phyloP scores from a whole-genome alignment of 805 yeast genomes.

The Candida silvatica region DNA sequence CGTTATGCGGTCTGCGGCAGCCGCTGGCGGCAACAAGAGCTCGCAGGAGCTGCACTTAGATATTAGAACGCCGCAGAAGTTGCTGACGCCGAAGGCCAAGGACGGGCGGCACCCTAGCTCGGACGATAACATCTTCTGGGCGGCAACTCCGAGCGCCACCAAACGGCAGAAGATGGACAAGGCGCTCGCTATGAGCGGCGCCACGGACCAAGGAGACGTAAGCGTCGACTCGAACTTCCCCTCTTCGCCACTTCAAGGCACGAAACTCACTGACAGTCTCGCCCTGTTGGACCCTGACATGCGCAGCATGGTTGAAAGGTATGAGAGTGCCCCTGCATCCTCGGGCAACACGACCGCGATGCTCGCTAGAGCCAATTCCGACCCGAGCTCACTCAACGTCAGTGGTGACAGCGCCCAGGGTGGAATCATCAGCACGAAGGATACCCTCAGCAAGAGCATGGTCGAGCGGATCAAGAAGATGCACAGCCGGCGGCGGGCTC shows the following conservation, averaged over 20 bases:
- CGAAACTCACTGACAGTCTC: constrained; percentile 1
- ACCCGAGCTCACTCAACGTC: constrained; percentile 22
- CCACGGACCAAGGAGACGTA: background rate
- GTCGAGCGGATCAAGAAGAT: constrained; percentile 30
- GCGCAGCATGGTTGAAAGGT: constrained; percentile 29
- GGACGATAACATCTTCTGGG: constrained; percentile 33
- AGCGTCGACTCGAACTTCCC: background rate
- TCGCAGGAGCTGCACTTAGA: constrained; percentile 12
- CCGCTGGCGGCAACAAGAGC: too few species aligned
- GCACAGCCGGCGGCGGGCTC: constrained; percentile 18
- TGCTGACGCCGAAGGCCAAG: constrained; percentile 1
- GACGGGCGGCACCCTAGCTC: constrained; percentile 23
- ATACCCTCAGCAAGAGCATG: constrained; percentile 18
- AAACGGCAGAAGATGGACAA: too few species aligned
- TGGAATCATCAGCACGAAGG: constrained; percentile 18
- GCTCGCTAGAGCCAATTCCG: constrained; percentile 15
- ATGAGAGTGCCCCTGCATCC: constrained; percentile 7
- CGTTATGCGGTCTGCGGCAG: too few species aligned
- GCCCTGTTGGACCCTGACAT: constrained; percentile 20
- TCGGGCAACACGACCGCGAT: background rate
- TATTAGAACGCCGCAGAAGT: constrained; percentile 14
- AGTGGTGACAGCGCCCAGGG: constrained; percentile 10
- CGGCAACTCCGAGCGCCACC: constrained; percentile 25
- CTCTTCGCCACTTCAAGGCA: constrained; percentile 4
- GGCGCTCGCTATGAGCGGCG: background rate